Evolutionary conservation across 108 stramenopile genomes (phyloP).

Genomic region (Nitzschia sp.): DNA sequence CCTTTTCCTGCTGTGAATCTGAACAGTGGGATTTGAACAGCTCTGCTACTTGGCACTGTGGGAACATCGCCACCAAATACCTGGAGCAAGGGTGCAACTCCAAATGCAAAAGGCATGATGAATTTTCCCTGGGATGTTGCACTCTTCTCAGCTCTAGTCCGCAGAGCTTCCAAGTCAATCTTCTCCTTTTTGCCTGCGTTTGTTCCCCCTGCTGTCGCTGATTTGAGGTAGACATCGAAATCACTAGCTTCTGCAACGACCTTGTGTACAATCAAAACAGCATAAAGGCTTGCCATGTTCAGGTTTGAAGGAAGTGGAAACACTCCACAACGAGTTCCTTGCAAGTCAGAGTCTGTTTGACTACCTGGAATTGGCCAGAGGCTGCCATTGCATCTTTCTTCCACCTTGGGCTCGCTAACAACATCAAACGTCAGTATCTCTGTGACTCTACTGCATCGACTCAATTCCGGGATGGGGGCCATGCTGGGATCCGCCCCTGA

Average conservation of each 20-base stretch:
- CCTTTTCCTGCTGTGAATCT: conserved; percentile 71
- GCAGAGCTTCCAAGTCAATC: conserved; percentile 56
- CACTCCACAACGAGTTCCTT: conserved; percentile 78
- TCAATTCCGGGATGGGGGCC: conserved; percentile 53
- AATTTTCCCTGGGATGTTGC: conserved; percentile 57
- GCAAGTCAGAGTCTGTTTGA: conserved; percentile 13
- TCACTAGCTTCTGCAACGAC: conserved; percentile 64
- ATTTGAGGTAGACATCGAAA: conserved; percentile 48
- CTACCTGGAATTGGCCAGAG: conserved; percentile 63
- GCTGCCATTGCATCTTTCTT: conserved; percentile 49
- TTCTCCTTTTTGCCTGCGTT: conserved; percentile 1
- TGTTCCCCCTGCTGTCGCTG: neutral
- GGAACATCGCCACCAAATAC: conserved; percentile 77
- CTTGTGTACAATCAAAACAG: conserved; percentile 76
- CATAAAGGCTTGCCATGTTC: conserved; percentile 75
- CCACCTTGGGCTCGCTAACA: conserved; percentile 66
- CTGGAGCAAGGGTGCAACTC: conserved; percentile 79
- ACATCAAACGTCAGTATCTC: conserved; percentile 81
- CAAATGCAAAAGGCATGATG: conserved; percentile 84
- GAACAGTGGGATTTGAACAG: conserved; percentile 84
- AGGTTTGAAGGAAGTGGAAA: conserved; percentile 79
- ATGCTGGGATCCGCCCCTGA: conserved; percentile 29
- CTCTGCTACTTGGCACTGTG: conserved; percentile 64
- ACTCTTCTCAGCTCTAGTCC: conserved; percentile 62
- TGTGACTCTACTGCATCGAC: conserved; percentile 75